Conservation (phyloP, 2,329 filamentous ascomycete genomes). For the Drechmeria coniospora region DNA sequence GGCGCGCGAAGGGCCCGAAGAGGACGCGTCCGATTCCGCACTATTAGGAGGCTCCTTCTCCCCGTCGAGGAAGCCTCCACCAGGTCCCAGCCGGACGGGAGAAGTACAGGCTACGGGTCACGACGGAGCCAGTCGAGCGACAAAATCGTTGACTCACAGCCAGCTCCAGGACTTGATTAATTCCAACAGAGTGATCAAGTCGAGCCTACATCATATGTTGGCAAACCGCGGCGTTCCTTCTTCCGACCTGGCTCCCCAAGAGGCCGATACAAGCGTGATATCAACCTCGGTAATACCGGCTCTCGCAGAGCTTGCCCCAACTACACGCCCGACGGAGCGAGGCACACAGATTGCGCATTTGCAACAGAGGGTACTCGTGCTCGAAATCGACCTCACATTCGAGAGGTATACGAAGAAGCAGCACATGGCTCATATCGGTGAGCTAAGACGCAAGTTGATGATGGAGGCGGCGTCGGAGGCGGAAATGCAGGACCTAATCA, state of each 20-base stretch:
- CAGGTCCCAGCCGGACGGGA: slow-evolving; percentile 17
- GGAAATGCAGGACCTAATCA: slow-evolving; percentile 67
- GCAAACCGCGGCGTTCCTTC: slow-evolving; percentile 44
- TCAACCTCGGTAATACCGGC: slow-evolving; percentile 12
- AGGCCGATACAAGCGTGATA: slow-evolving; percentile 13
- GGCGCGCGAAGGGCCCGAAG: slow-evolving; percentile 16
- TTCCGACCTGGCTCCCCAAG: slow-evolving; percentile 33
- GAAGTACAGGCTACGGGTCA: too few species aligned
- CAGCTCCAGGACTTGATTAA: slow-evolving; percentile 46
- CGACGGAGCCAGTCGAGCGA: too few species aligned
- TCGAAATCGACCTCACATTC: slow-evolving; percentile 70
- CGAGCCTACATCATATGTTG: slow-evolving; percentile 37
- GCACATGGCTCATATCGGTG: slow-evolving; percentile 67
- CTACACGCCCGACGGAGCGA: slow-evolving; percentile 15
- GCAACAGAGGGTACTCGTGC: slow-evolving; percentile 56
- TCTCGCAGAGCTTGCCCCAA: too few species aligned
- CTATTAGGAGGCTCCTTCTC: slow-evolving; percentile 25
- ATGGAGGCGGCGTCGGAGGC: slow-evolving; percentile 65
- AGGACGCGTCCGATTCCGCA: slow-evolving; percentile 19
- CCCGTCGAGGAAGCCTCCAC: too few species aligned
- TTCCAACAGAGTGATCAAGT: slow-evolving; percentile 42
- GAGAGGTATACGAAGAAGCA: slow-evolving; percentile 74
- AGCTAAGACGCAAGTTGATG: slow-evolving; percentile 59
- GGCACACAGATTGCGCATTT: slow-evolving; percentile 36
- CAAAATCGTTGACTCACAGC: slow-evolving; percentile 32